Conservation (phyloP, 2,329 filamentous ascomycete species). For the Capronia epimyces region DNA sequence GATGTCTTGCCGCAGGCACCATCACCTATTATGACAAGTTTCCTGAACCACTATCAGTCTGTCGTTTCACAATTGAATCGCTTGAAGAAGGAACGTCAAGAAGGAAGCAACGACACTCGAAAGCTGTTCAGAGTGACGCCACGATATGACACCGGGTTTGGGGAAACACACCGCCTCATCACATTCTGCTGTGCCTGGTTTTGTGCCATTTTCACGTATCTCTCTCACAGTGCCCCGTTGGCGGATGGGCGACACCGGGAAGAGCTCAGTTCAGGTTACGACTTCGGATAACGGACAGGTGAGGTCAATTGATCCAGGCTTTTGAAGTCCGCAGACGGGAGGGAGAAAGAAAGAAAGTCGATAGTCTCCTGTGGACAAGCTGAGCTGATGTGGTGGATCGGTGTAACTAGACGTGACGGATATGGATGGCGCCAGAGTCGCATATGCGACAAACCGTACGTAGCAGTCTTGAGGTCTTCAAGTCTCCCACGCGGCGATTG, state of each 20-base stretch:
- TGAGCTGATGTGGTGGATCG: conserved; percentile 16
- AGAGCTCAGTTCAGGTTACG: conserved; percentile 32
- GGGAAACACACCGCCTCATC: conserved; percentile 52
- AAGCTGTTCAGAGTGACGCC: not conserved
- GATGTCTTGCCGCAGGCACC: conserved; percentile 98
- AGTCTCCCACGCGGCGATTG: not conserved
- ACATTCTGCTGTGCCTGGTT: conserved; percentile 48
- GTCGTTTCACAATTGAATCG: not conserved
- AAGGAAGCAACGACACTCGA: not conserved
- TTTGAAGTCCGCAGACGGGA: conserved; percentile 2
- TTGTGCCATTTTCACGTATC: conserved; percentile 39
- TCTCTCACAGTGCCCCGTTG: conserved; percentile 12
- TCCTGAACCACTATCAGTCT: conserved; percentile 51
- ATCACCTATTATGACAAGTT: conserved; percentile 93
- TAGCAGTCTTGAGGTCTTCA: not conserved
- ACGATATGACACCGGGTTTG: not conserved
- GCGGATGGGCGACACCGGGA: conserved; percentile 39
- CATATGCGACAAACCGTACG: conserved; percentile 8
- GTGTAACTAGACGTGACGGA: conserved; percentile 19
- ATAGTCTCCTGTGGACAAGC: conserved; percentile 5
- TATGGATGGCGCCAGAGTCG: conserved; percentile 10
- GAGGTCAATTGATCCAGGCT: conserved; percentile 30
- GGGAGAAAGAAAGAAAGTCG: not conserved
- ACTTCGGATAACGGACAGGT: not conserved
- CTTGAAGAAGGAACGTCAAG: not conserved